phyloP scores from a whole-genome alignment of 176 grass and related monocot species.

The Tuctoria greenei region DNA sequence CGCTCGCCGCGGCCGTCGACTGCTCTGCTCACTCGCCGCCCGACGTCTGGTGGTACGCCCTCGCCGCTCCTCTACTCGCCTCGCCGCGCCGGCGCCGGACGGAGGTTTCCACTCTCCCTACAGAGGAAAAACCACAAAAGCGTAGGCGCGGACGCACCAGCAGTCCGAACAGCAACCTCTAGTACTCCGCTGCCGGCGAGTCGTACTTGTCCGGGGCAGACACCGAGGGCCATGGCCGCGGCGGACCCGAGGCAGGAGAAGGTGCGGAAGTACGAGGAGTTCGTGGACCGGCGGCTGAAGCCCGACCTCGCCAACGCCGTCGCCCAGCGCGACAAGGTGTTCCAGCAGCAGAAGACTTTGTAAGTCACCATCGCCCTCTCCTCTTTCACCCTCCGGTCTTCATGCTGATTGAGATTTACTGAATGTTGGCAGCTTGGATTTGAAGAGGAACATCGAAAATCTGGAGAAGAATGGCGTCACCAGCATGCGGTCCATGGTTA shows the following conservation, averaged over 20 bases:
- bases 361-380: conserved; percentile 37
- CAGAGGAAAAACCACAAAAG: background rate
- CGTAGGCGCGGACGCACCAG: background rate
- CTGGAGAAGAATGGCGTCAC: conserved; percentile 82
- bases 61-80: background rate
- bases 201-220: background rate
- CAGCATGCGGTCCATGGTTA: conserved; percentile 77
- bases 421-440: conserved; percentile 53
- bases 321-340: conserved; percentile 62
- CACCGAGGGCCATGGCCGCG: background rate
- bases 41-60: background rate
- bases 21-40: too few species aligned
- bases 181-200: background rate
- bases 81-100: background rate
- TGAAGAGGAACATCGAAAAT: conserved; percentile 89
- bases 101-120: background rate
- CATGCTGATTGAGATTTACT: background rate
- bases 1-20: too few species aligned
- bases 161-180: background rate
- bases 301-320: conserved; percentile 75
- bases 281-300: conserved; percentile 72
- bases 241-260: conserved; percentile 48
- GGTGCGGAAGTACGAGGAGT: conserved; percentile 73
- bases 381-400: background rate
- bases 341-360: conserved; percentile 86